phyloP scores from a whole-genome alignment of 371 early-diverging fungal species.

The Synchytrium microbalum region DNA sequence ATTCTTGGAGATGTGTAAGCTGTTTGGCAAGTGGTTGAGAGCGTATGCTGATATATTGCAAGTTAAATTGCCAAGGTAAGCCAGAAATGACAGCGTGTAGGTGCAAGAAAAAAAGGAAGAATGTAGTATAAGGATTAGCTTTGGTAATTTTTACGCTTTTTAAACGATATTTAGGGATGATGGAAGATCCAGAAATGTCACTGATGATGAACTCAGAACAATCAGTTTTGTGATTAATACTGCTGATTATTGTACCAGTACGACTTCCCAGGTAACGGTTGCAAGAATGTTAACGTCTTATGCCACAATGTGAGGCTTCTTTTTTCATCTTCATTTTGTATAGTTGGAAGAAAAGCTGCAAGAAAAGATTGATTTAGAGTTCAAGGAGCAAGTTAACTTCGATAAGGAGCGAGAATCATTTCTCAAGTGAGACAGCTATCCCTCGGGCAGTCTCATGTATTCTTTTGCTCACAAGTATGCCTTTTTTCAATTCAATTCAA shows the following conservation, averaged over 20 bases:
- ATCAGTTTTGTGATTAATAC: conserved; percentile 79
- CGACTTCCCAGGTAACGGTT: conserved; percentile 61
- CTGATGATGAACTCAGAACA: conserved; percentile 52
- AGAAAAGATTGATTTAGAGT: conserved; percentile 64
- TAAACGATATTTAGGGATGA: conserved; percentile 46
- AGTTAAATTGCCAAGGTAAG: conserved; percentile 57
- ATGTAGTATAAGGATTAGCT: too few species aligned
- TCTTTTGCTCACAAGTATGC: not conserved
- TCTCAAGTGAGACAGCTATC: conserved; percentile 33
- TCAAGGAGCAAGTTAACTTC: conserved; percentile 57
- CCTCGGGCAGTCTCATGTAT: not conserved
- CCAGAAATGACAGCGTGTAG: not conserved
- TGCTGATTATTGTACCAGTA: conserved; percentile 85
- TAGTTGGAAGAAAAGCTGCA: conserved; percentile 78
- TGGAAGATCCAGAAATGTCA: conserved; percentile 36
- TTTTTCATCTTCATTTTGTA: conserved; percentile 2
- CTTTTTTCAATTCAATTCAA: not conserved
- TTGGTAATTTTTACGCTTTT: too few species aligned
- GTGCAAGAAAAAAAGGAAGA: too few species aligned
- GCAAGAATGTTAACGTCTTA: not conserved
- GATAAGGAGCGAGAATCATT: conserved; percentile 66
- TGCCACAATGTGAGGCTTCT: conserved; percentile 4
- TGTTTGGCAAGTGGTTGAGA: conserved; percentile 70
- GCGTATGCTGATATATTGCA: conserved; percentile 64
- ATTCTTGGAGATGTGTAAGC: conserved; percentile 47